phyloP scores from a whole-genome alignment of 306 rosid species.

The Cucumis hystrix region DNA sequence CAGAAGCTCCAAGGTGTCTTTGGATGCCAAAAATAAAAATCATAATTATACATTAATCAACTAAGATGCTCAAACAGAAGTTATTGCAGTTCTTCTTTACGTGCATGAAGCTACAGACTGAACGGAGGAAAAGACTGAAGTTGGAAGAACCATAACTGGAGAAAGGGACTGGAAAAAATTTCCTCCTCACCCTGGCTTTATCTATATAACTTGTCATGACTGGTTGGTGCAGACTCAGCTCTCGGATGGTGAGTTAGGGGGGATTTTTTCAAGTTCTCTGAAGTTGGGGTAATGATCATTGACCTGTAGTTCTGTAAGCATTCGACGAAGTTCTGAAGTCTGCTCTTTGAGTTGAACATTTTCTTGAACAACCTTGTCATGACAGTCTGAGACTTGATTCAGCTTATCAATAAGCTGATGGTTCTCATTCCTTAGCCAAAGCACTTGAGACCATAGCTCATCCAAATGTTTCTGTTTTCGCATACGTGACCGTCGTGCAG shows the following conservation, averaged over 20 bases:
- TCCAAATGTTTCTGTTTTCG: slow-evolving; percentile 87
- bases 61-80: not conserved
- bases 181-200: slow-evolving; percentile 16
- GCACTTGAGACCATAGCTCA: slow-evolving; percentile 90
- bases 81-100: not conserved
- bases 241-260: slow-evolving; percentile 23
- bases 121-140: slow-evolving; percentile 1
- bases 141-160: not conserved
- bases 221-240: slow-evolving; percentile 29
- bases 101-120: not conserved
- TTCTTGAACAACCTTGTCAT: slow-evolving; percentile 46
- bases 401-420: slow-evolving; percentile 64
- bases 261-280: slow-evolving; percentile 42
- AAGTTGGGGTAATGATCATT: slow-evolving; percentile 44
- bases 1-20: not conserved
- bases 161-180: not conserved
- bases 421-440: slow-evolving; percentile 86
- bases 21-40: not conserved
- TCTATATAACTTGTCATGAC: not conserved
- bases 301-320: slow-evolving; percentile 52
- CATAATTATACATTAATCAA: not conserved
- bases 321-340: slow-evolving; percentile 55
- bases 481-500: slow-evolving; percentile 85
- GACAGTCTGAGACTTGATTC: slow-evolving; percentile 55
- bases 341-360: slow-evolving; percentile 66